phyloP scores from a whole-genome alignment of 768 basidiomycete genomes.

The Fomitopsis serialis region DNA sequence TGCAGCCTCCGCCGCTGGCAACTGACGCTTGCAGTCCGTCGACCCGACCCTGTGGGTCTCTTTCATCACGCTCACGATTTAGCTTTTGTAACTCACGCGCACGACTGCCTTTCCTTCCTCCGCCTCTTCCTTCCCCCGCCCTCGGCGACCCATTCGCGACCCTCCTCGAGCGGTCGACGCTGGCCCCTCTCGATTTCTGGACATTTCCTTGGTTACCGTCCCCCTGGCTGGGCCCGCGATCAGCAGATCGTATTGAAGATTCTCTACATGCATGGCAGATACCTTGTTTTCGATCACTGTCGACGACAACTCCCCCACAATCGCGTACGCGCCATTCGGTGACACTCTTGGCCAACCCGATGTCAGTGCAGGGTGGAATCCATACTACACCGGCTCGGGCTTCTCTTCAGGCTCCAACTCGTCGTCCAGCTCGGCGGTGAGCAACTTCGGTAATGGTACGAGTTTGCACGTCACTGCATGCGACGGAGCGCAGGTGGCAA shows the following conservation, averaged over 20 bases:
- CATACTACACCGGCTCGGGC: slow-evolving; percentile 49
- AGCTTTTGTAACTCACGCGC: too few relatives aligned
- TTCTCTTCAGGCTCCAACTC: slow-evolving; percentile 27
- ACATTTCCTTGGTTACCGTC: background rate
- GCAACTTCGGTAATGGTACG: slow-evolving; percentile 46
- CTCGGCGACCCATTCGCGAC: background rate
- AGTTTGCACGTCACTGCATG: slow-evolving; percentile 59
- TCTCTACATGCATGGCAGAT: slow-evolving; percentile 32
- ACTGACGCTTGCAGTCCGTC: background rate
- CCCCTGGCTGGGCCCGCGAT: background rate
- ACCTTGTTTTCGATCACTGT: slow-evolving; percentile 37
- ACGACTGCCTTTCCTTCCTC: too few relatives aligned
- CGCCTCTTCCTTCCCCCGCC: background rate
- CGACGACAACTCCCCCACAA: slow-evolving; percentile 62
- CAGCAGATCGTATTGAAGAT: background rate
- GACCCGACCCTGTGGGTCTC: background rate
- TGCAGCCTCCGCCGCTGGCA: too few relatives aligned
- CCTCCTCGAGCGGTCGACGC: background rate
- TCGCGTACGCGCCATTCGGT: slow-evolving; percentile 55
- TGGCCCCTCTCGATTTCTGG: too few relatives aligned
- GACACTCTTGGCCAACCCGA: slow-evolving; percentile 46
- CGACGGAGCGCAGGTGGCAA: slow-evolving; percentile 48
- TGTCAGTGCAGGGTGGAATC: slow-evolving; percentile 60
- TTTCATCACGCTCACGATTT: background rate
- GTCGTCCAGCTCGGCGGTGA: slow-evolving; percentile 19